Conservation (phyloP, 1,139 yeast species). For the Yamadazyma epiphylla region DNA sequence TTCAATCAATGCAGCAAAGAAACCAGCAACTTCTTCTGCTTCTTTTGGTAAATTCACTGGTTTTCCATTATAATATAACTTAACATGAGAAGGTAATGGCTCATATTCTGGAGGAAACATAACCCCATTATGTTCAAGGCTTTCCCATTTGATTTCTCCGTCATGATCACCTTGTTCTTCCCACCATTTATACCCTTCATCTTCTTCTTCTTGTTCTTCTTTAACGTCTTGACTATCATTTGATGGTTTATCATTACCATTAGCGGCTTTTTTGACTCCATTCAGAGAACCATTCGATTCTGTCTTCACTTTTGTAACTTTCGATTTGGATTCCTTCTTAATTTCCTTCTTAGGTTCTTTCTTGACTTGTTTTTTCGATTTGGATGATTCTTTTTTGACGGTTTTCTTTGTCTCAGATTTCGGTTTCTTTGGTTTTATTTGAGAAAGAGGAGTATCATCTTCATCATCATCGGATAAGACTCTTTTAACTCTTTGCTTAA, state of each 20-base stretch:
- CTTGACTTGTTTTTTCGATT: slow-evolving; percentile 1
- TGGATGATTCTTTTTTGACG: slow-evolving; percentile 2
- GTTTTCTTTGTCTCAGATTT: slow-evolving; percentile 3
- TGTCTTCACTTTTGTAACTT: slow-evolving; percentile 1
- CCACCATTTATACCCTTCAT: slow-evolving; percentile 80
- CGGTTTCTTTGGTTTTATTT: slow-evolving; percentile 1
- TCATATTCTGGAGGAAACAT: slow-evolving; percentile 90
- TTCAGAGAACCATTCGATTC: slow-evolving; percentile 1
- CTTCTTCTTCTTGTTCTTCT: slow-evolving; percentile 50
- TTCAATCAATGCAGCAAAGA: slow-evolving; percentile 83
- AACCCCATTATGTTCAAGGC: slow-evolving; percentile 86
- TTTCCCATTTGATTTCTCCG: slow-evolving; percentile 80
- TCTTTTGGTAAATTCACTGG: slow-evolving; percentile 70
- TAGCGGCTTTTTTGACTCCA: background rate
- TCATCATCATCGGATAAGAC: slow-evolving; percentile 9
- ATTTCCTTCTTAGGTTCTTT: slow-evolving; percentile 1
- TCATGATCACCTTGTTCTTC: slow-evolving; percentile 62
- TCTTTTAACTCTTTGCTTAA: slow-evolving; percentile 11
- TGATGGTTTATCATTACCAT: slow-evolving; percentile 1
- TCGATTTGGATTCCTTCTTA: slow-evolving; percentile 3
- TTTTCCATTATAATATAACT: slow-evolving; percentile 69
- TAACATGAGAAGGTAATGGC: slow-evolving; percentile 78
- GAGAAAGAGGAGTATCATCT: slow-evolving; percentile 14
- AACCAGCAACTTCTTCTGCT: slow-evolving; percentile 97
- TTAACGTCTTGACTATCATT: slow-evolving; percentile 1